Percentiles rank a stretch among this genome's conserved stretches.
Conservation (phyloP, 2,329 filamentous ascomycete species). For the Fusarium sp. region DNA sequence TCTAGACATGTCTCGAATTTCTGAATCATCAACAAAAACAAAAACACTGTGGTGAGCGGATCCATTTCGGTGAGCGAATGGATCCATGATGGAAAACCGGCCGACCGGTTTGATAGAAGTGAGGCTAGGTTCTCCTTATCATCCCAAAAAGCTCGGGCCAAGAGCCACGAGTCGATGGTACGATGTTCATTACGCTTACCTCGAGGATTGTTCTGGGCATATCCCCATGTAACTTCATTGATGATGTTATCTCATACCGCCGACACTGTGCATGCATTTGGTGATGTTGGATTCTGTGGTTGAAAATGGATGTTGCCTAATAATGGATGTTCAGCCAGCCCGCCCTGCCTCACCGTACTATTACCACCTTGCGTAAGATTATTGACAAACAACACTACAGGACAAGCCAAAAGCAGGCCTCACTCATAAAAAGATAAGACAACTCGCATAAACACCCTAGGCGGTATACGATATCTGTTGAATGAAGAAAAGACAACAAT, state of each 20-base stretch:
- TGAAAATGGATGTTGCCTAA: conserved; percentile 24
- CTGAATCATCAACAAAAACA: background rate
- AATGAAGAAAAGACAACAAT: background rate
- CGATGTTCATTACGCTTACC: conserved; percentile 30
- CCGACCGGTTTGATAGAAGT: conserved; percentile 21
- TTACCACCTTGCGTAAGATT: conserved; percentile 17
- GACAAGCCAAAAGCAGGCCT: conserved; percentile 19
- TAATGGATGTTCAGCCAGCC: conserved; percentile 35
- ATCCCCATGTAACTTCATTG: background rate
- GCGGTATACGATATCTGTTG: background rate
- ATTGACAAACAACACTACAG: conserved; percentile 11
- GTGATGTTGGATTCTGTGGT: conserved; percentile 6
- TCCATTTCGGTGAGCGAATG: conserved; percentile 34
- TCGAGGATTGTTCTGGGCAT: conserved; percentile 18
- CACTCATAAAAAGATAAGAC: conserved; percentile 12
- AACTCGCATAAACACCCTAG: conserved; percentile 17
- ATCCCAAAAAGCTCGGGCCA: conserved; percentile 32
- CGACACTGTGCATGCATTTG: conserved; percentile 27
- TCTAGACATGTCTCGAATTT: conserved; percentile 15
- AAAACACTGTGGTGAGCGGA: background rate
- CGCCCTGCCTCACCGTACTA: conserved; percentile 11
- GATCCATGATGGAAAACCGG: conserved; percentile 18
- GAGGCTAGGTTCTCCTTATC: conserved; percentile 29
- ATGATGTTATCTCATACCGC: conserved; percentile 16
- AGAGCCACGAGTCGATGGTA: conserved; percentile 35